A percentile compares a stretch with the other conserved stretches of the same genome.
Conservation (phyloP, 208 protist species). For the Eutreptiella sp. region DNA sequence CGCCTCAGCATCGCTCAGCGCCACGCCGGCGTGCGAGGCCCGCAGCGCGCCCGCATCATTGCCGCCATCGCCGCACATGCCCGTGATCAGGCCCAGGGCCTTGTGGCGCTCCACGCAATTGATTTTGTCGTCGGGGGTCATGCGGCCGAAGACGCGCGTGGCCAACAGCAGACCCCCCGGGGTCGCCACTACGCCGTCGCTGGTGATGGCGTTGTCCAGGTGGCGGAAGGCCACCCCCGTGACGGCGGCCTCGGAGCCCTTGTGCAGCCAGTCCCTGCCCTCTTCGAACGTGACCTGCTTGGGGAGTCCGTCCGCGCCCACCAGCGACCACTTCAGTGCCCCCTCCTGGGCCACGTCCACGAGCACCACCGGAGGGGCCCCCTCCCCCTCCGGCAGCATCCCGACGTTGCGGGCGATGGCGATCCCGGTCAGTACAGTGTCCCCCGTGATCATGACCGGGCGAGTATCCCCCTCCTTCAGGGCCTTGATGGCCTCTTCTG, state of each 20-base stretch:
- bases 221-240: neutral
- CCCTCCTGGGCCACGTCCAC: too few species aligned
- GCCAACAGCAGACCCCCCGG: too few species aligned
- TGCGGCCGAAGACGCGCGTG: conserved; percentile 26
- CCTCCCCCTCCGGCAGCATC: too few species aligned
- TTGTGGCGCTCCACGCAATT: conserved; percentile 8
- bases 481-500: conserved; percentile 28
- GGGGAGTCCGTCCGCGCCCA: too few species aligned
- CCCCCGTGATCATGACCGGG: conserved; percentile 46
- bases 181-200: too few species aligned
- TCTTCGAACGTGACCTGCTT: too few species aligned
- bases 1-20: conserved; percentile 27
- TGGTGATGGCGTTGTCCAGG: too few species aligned
- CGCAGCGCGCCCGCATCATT: conserved; percentile 30
- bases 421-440: neutral
- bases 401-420: too few species aligned
- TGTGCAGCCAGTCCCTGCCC: too few species aligned
- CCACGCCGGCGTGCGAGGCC: conserved; percentile 27
- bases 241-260: neutral
- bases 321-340: too few species aligned
- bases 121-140: conserved; percentile 30
- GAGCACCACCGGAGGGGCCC: too few species aligned
- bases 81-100: conserved; percentile 19
- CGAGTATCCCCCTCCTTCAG: conserved; percentile 39
- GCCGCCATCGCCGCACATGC: conserved; percentile 36